Evolutionary conservation across 129 eudicot species (phyloP).

Genomic region (Chrysanthemum lavandulifolium): DNA sequence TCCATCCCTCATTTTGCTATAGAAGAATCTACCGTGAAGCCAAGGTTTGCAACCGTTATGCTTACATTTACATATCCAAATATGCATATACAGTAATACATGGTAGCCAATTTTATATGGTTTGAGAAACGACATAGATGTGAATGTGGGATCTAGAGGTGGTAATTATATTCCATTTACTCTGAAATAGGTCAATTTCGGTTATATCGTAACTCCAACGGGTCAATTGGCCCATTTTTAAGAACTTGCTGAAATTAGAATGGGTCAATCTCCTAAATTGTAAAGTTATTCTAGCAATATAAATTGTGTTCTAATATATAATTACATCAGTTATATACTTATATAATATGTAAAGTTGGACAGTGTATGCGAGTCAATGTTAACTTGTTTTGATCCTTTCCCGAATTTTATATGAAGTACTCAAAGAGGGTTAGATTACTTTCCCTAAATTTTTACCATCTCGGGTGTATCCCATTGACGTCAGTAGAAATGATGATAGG

Average conservation of each 20-base stretch:
- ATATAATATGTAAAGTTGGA: background rate
- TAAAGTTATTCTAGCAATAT: background rate
- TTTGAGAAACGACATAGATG: too few relatives aligned
- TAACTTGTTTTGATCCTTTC: too few relatives aligned
- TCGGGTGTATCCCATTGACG: too few relatives aligned
- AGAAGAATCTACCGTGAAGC: slow-evolving; percentile 68
- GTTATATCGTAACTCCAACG: background rate
- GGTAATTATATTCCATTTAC: background rate
- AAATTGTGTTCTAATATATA: background rate
- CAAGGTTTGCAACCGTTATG: slow-evolving; percentile 53
- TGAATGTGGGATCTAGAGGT: background rate
- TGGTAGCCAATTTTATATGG: too few relatives aligned
- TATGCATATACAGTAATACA: background rate
- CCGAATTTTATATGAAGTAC: too few relatives aligned
- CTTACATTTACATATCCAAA: slow-evolving; percentile 5
- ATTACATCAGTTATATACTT: background rate
- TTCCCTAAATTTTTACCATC: too few relatives aligned
- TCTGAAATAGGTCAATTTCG: background rate
- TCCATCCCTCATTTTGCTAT: slow-evolving; percentile 83
- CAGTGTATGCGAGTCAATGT: too few relatives aligned
- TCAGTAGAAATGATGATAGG: background rate
- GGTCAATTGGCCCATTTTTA: background rate
- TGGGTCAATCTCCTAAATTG: too few relatives aligned
- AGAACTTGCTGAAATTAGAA: too few relatives aligned
- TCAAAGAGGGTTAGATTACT: too few relatives aligned